phyloP scores from a whole-genome alignment of 345 rosid species.

The Gossypioides kirkii region DNA sequence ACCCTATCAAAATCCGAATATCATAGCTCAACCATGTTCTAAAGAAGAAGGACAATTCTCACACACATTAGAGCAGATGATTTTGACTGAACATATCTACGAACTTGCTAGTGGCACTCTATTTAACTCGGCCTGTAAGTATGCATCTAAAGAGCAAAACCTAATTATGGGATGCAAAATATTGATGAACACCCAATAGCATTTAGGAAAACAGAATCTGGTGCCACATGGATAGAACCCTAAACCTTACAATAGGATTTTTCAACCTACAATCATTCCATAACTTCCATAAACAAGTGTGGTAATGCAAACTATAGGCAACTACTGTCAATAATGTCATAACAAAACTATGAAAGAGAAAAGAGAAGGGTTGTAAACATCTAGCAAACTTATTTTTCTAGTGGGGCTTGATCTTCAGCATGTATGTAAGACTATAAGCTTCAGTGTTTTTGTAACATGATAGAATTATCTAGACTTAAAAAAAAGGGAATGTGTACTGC shows the following conservation, averaged over 20 bases:
- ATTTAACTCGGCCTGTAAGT: too few relatives aligned
- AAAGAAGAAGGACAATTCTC: not conserved
- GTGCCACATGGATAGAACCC: not conserved
- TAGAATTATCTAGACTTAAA: not conserved
- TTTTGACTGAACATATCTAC: too few relatives aligned
- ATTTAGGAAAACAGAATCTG: not conserved
- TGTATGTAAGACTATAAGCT: constrained; percentile 2
- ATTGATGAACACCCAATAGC: not conserved
- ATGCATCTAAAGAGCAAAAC: too few relatives aligned
- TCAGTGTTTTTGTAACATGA: not conserved
- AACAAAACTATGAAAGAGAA: not conserved
- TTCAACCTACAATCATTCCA: not conserved
- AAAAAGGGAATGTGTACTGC: not conserved
- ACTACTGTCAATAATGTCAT: constrained; percentile 8
- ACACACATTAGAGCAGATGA: too few relatives aligned
- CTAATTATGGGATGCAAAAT: too few relatives aligned
- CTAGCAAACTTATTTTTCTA: constrained; percentile 14
- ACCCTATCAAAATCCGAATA: too few relatives aligned
- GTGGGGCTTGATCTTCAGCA: not conserved
- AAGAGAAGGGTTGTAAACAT: not conserved
- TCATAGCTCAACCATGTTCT: not conserved
- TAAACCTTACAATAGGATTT: not conserved
- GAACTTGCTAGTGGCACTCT: too few relatives aligned
- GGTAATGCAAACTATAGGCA: not conserved
- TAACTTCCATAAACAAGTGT: not conserved